Evolutionary conservation across 257 asterid species (phyloP), one percentile per base, ranked within the genome.

Genomic region (Capsicum pubescens): DNA sequence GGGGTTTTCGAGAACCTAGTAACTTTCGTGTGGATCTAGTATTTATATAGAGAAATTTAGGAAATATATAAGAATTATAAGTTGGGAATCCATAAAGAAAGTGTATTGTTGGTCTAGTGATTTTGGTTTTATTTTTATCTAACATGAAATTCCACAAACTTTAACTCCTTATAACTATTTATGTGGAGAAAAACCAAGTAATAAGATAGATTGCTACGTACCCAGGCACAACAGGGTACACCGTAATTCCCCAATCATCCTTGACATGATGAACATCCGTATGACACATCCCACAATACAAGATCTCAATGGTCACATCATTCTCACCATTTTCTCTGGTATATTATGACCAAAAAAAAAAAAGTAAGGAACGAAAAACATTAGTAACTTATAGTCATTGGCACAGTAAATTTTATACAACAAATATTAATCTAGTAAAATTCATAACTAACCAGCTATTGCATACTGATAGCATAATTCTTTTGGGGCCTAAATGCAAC

Each of bases 181-280:
- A 63, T 16, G 0, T 10, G 9, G 8, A 55, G 6, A 21, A 84
- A 17, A 1, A 15, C 56, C 68, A 8, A 12, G 71, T 79, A 59
- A 57, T 6, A 7, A 21, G 21, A 21, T 80, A 76, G 15, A 15
- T 69, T 76, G n/a, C 39, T 70, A 87, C 92, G 85, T 77, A 90
- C 92, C 92, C 90, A 3, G 92, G 92, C 16, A 90, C 92, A 72
- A 90, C 89, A 26, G 92, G 92, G 64, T 88, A 90, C 90, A 68
- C 87, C 26, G 91, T 90, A 85, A 86, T 86, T 10, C 89, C 88
- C 92, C 92, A 90, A 15, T 90, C 92, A 42, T 90, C 83, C 83
- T 82, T 85, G 77, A 81, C 81, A 84, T 84, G 86, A 85, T 90
- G 92, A 32, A 90, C 46, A 85, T 90, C 92, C 57, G 92, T 90